Evolutionary conservation across 2,329 filamentous ascomycete genomes (phyloP).

Genomic region (Clarireedia paspali): DNA sequence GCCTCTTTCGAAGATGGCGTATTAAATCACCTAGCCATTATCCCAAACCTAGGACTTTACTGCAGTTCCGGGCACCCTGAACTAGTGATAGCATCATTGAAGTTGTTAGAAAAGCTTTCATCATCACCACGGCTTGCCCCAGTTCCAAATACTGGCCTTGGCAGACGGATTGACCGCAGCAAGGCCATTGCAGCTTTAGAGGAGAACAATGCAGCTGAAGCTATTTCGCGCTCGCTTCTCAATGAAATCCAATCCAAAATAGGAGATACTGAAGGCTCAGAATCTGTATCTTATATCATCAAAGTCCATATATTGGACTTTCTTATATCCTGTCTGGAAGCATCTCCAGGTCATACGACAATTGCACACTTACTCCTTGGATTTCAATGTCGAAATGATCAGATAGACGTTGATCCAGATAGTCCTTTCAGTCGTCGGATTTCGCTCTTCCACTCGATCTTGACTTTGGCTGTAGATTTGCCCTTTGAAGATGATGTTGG

Average conservation of each 20-base stretch:
- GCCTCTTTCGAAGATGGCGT: slow-evolving; percentile 91
- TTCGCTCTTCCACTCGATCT: slow-evolving; percentile 77
- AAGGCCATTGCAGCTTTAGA: slow-evolving; percentile 86
- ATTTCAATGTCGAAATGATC: slow-evolving; percentile 68
- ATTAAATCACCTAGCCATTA: slow-evolving; percentile 67
- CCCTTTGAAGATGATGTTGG: slow-evolving; percentile 48
- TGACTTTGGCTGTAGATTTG: slow-evolving; percentile 63
- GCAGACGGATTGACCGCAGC: slow-evolving; percentile 51
- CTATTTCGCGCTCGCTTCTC: slow-evolving; percentile 68
- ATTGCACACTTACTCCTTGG: slow-evolving; percentile 88
- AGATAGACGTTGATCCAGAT: slow-evolving; percentile 58
- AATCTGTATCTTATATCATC: slow-evolving; percentile 67
- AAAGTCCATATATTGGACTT: slow-evolving; percentile 84
- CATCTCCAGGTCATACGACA: slow-evolving; percentile 69
- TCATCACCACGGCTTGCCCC: slow-evolving; percentile 57
- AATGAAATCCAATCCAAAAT: slow-evolving; percentile 60
- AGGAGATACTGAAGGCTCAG: slow-evolving; percentile 64
- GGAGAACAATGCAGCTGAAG: slow-evolving; percentile 57
- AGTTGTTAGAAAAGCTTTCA: slow-evolving; percentile 78
- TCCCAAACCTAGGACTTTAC: slow-evolving; percentile 79
- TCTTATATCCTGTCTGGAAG: slow-evolving; percentile 69
- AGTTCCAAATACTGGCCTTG: slow-evolving; percentile 15
- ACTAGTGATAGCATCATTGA: slow-evolving; percentile 71
- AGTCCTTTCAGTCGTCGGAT: slow-evolving; percentile 63
- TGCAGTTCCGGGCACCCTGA: slow-evolving; percentile 77